Evolutionary conservation across 345 rosid genomes (phyloP).

Genomic region (Citrus medica): DNA sequence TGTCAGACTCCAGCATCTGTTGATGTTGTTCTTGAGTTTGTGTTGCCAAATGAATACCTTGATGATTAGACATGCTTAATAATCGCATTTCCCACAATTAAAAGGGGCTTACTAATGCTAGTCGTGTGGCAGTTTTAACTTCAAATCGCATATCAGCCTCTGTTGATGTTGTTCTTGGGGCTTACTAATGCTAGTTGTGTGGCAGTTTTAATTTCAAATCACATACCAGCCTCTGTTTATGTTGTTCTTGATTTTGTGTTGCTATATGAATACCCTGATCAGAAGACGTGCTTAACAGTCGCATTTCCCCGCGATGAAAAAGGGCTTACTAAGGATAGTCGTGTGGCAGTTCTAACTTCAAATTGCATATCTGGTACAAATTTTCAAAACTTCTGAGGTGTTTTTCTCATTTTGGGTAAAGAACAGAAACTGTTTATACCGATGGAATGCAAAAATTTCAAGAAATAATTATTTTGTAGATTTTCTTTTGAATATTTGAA

Average conservation of each 20-base stretch:
- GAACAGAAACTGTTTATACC: background rate
- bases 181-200: background rate
- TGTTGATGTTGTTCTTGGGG: background rate
- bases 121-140: no score
- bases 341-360: no score
- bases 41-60: background rate
- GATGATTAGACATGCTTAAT: background rate
- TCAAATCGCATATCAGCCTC: no score
- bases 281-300: background rate
- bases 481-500: background rate
- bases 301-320: background rate
- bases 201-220: no score
- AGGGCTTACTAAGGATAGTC: background rate
- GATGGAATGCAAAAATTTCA: background rate
- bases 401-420: background rate
- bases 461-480: background rate
- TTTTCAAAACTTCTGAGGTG: background rate
- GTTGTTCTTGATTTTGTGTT: background rate
- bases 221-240: no score
- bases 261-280: background rate
- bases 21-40: background rate
- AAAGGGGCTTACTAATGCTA: background rate
- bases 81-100: background rate
- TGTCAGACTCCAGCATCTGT: background rate
- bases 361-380: no score